phyloP scores from a whole-genome alignment of 768 basidiomycete genomes.

The Macrolepiota albuminosa region DNA sequence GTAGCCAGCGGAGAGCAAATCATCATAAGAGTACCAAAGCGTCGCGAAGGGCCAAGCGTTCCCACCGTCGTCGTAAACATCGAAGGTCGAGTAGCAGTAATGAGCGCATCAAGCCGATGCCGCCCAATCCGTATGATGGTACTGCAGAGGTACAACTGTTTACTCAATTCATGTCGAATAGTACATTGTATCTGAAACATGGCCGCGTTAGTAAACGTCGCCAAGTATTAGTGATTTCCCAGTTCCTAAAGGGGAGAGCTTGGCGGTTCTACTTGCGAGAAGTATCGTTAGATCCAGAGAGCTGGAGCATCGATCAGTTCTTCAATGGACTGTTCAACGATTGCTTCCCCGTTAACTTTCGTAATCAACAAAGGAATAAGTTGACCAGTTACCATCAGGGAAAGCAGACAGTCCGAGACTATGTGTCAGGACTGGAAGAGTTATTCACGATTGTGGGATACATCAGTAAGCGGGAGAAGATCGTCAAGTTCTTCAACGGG shows the following conservation, averaged over 20 bases:
- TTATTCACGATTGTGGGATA: not conserved
- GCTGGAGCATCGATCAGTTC: not conserved
- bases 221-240: not conserved
- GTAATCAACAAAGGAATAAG: not conserved
- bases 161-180: not conserved
- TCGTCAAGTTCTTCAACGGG: not conserved
- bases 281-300: not conserved
- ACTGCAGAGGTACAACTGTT: not conserved
- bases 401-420: not conserved
- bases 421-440: not conserved
- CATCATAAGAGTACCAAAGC: not conserved
- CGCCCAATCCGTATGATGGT: not conserved
- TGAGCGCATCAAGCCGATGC: not conserved
- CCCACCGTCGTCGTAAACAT: not conserved
- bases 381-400: too few species aligned
- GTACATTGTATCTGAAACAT: not conserved
- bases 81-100: not conserved
- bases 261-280: not conserved
- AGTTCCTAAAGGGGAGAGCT: not conserved
- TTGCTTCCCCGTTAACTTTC: not conserved
- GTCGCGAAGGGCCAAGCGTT: not conserved
- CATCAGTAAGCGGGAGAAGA: not conserved
- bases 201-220: not conserved
- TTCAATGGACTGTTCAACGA: not conserved
- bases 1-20: not conserved